Evolutionary conservation across 495 filamentous ascomycete species (phyloP), one percentile per base, ranked within the genome.

Genomic region (Platismatia glauca): DNA sequence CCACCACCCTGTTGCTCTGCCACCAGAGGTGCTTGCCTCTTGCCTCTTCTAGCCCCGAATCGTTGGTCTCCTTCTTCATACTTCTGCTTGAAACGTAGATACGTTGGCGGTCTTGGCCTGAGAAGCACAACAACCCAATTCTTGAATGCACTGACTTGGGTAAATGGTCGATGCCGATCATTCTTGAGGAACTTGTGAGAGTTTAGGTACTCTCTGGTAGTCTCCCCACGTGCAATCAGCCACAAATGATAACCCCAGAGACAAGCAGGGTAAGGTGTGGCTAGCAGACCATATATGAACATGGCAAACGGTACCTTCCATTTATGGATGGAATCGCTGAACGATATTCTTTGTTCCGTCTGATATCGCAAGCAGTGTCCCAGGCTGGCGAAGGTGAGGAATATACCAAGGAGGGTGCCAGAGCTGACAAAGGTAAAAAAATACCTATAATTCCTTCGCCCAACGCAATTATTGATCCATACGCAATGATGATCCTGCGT

Each of bases 401-500:
- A 92, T 22, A 93, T 69, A 0, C 84, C 83, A 3, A 97, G 78
- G n/a, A 96, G 62, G 2, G 89, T 90, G 16, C 80, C 84, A 24
- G 84, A 81, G 67, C 79, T 82, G 65, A 97, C 82, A 74, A 97
- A 98, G 24, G 87, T 82, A 69, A 97, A 95, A 74, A 98, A 98
- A 69, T 94, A 98, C 57, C 95, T 91, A 73, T 98, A 98, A 73
- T 98, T 98, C 60, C 94, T 89, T 39, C 95, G 89, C 8, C 94
- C 94, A 52, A 98, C 88, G 73, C 94, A 98, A 72, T 97, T 98
- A 75, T 98, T 98, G 57, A 98, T 84, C 95, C 95, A 98, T 27
- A 97, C 91, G 69, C 94, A 98, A 77, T 98, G 94, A 69, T 98
- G 94, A 70, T 98, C 94, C 67, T 97, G 91, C 0, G 93, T 97